These are phyloP conservation scores for Rhodosporidiobolus odoratus DNA, from an alignment of 768 basidiomycete species.

Conservation along the genomic window DNA sequence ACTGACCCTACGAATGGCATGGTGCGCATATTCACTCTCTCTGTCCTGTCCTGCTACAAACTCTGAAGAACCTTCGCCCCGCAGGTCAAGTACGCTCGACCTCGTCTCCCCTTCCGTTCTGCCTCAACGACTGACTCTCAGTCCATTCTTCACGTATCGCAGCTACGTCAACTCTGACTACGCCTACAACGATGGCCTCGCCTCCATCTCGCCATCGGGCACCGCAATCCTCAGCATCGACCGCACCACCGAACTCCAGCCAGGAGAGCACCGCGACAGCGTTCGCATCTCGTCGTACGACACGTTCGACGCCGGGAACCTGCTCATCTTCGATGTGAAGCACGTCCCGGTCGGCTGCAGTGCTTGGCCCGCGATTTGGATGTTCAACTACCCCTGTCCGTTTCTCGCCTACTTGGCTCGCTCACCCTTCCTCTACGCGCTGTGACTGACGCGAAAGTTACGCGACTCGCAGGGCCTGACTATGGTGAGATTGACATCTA, in stretches of 20 bases:
- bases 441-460: too few relatives aligned
- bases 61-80: neutral
- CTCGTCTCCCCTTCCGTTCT: neutral
- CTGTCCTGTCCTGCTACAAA: neutral
- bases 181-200: neutral
- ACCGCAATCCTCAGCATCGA: slow-evolving; percentile 13
- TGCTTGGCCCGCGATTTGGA: slow-evolving; percentile 22
- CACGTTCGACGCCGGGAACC: slow-evolving; percentile 6
- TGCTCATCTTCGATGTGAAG: slow-evolving; percentile 21
- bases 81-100: neutral
- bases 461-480: slow-evolving; percentile 52
- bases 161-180: slow-evolving; percentile 5
- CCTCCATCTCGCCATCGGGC: neutral
- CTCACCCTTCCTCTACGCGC: too few relatives aligned
- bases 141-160: neutral
- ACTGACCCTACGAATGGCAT: slow-evolving; percentile 1
- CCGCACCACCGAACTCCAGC: neutral
- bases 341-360: slow-evolving; percentile 4
- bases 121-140: neutral
- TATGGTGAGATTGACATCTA: slow-evolving; percentile 47
- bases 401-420: neutral
- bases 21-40: neutral
- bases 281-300: slow-evolving; percentile 3
- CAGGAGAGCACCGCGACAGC: neutral
- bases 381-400: slow-evolving; percentile 1